Base-by-base conservation (phyloP, 208 protist genomes). In the Strigomonas galati region DNA sequence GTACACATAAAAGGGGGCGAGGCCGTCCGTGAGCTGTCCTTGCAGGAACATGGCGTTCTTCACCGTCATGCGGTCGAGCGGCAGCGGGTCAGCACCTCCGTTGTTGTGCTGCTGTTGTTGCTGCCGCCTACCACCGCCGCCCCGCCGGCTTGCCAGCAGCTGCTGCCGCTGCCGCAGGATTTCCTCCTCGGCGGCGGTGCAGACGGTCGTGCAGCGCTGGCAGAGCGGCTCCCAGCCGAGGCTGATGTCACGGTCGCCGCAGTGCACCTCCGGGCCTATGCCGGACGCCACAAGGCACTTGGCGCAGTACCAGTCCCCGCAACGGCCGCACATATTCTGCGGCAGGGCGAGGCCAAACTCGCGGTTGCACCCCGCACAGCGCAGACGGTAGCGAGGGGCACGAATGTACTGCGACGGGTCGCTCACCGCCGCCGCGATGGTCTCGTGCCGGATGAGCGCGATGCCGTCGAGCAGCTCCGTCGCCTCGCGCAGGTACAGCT, bases 291-390 rank as follows among this genome's bases (percentile, higher is more conserved):
- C 66, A 43, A 74, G 84, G 73, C 89, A 94, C 31, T 62, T 31
- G 7, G 81, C 75, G 55, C 89, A 92, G 56, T 75, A 94, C 64
- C 87, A 71, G 62, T 85, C 65, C n/a, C 89, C 89, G 62, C 89
- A 92, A 10, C 83, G 80, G 2, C 85, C 71, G 67, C 85, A 94
- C 67, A 76, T 80, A 2, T 85, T 74, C 7, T 72, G 78, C 31
- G 66, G 69, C 19, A 82, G 61, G 35, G 79, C 65, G 48, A 69
- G 43, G 12, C 62, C 74, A 62, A 92, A 91, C 31, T 58, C 7
- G n/a, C 65, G 49, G 24, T 37, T 19, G 57, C 89, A 94, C 43
- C 53, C 75, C 1, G 21, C 54, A 28, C 70, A 78, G 28, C 49
- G 32, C n/a, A 70, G 31, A 10, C 73, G 71, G 59, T 84, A 72